A percentile compares a stretch with the other conserved stretches of the same genome.
phyloP scores from a whole-genome alignment of 495 filamentous ascomycete genomes.

The Parathielavia hyrcaniae region DNA sequence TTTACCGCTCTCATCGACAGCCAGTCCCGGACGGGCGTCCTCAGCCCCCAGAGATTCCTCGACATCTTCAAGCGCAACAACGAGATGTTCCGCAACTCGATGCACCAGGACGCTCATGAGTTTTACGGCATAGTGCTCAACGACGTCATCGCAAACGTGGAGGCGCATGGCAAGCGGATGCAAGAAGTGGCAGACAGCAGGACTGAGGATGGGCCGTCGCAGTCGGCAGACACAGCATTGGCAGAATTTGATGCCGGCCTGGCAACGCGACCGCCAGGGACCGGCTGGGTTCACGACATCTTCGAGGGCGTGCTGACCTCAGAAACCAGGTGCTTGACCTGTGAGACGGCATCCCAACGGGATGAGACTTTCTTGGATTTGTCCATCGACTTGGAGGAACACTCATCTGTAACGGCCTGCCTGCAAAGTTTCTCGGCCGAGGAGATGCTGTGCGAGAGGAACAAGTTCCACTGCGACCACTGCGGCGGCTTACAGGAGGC shows the following conservation, averaged over 20 bases:
- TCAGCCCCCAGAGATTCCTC: slow-evolving; percentile 88
- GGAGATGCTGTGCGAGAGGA: slow-evolving; percentile 97
- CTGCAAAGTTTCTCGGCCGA: slow-evolving; percentile 92
- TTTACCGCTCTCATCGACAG: slow-evolving; percentile 87
- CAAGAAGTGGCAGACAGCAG: slow-evolving; percentile 43
- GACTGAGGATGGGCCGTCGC: slow-evolving; percentile 30
- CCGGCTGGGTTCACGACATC: slow-evolving; percentile 93
- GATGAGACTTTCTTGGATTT: slow-evolving; percentile 94
- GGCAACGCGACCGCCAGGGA: slow-evolving; percentile 43
- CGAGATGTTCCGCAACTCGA: slow-evolving; percentile 92
- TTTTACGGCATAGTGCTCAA: slow-evolving; percentile 95
- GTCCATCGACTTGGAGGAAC: slow-evolving; percentile 91
- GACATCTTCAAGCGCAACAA: slow-evolving; percentile 90
- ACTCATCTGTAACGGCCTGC: slow-evolving; percentile 94
- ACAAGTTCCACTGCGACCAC: slow-evolving; percentile 97
- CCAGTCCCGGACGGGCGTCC: slow-evolving; percentile 73
- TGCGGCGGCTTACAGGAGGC: slow-evolving; percentile 96
- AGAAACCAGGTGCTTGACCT: slow-evolving; percentile 93
- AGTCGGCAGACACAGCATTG: slow-evolving; percentile 40
- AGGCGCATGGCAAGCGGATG: slow-evolving; percentile 62
- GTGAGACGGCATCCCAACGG: slow-evolving; percentile 88
- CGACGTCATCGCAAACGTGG: slow-evolving; percentile 89
- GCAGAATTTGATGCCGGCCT: slow-evolving; percentile 36
- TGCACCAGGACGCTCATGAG: slow-evolving; percentile 98
- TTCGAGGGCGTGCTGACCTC: slow-evolving; percentile 94